A percentile compares a stretch with the other conserved stretches of the same genome.
Evolutionary conservation across 2,329 filamentous ascomycete species (phyloP).

Genomic region (Fusarium floridanum): DNA sequence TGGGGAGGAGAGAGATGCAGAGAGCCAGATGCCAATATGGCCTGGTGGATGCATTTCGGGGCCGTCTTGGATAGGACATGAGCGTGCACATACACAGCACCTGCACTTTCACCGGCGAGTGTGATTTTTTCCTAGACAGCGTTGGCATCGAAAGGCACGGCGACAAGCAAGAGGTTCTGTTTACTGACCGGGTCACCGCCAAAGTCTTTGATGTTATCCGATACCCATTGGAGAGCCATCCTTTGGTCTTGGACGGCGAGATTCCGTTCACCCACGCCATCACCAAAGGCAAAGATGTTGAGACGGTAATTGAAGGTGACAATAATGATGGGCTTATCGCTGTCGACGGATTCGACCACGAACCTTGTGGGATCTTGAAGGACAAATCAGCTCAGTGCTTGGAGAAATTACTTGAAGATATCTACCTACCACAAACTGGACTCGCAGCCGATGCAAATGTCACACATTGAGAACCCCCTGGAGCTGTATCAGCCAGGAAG

Average conservation of each 20-base stretch:
- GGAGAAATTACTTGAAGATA: background rate
- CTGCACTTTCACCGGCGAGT: constrained; percentile 60
- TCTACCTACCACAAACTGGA: constrained; percentile 54
- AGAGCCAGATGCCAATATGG: constrained; percentile 57
- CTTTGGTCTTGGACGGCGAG: constrained; percentile 53
- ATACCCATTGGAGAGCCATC: constrained; percentile 51
- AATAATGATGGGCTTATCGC: constrained; percentile 36
- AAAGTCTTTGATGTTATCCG: constrained; percentile 43
- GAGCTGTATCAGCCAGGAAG: background rate
- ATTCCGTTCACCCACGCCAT: constrained; percentile 52
- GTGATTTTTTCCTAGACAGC: constrained; percentile 53
- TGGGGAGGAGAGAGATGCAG: constrained; percentile 58
- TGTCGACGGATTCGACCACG: constrained; percentile 51
- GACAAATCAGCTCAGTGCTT: background rate
- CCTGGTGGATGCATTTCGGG: constrained; percentile 45
- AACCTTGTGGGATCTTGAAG: constrained; percentile 48
- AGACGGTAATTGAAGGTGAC: constrained; percentile 43
- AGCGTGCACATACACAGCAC: constrained; percentile 59
- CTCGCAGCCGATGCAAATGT: constrained; percentile 59
- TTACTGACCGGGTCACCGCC: constrained; percentile 44
- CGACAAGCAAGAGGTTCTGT: fast-evolving
- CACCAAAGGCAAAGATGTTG: constrained; percentile 57
- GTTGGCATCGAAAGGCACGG: background rate
- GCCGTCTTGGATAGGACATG: constrained; percentile 53
- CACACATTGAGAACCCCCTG: constrained; percentile 58